Evolutionary conservation across 1,139 yeast genomes (phyloP).

Genomic region (Suhomyces wounanorum): DNA sequence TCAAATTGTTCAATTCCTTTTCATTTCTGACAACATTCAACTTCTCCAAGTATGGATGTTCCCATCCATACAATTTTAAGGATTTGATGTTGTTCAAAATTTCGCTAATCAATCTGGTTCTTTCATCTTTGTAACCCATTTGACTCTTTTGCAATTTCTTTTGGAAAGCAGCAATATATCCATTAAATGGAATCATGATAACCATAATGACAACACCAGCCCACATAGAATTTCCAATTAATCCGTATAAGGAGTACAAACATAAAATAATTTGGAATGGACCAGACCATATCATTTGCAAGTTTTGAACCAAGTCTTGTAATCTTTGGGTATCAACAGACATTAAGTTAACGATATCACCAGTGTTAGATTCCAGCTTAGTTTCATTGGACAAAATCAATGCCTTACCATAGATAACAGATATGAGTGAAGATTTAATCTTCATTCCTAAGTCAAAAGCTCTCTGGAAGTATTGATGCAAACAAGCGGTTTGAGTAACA

Average conservation of each 20-base stretch:
- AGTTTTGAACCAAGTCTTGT: constrained; percentile 85
- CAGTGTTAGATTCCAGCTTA: constrained; percentile 78
- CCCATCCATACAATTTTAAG: constrained; percentile 94
- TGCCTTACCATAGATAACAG: constrained; percentile 79
- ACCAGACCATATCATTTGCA: constrained; percentile 92
- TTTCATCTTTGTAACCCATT: constrained; percentile 49
- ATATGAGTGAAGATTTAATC: constrained; percentile 75
- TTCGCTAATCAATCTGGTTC: constrained; percentile 70
- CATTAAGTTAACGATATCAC: constrained; percentile 96
- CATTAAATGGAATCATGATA: constrained; percentile 83
- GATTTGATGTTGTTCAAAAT: constrained; percentile 90
- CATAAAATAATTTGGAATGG: constrained; percentile 90
- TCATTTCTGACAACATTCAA: constrained; percentile 83
- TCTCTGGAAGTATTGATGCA: constrained; percentile 92
- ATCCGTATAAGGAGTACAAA: constrained; percentile 68
- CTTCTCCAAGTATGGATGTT: constrained; percentile 73
- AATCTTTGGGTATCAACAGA: constrained; percentile 94
- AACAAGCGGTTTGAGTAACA: constrained; percentile 74
- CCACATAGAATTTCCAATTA: constrained; percentile 95
- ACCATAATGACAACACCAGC: constrained; percentile 87
- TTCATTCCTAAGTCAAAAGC: constrained; percentile 91
- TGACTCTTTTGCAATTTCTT: constrained; percentile 68
- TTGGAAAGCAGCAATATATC: constrained; percentile 70
- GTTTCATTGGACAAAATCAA: constrained; percentile 83
- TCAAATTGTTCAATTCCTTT: constrained; percentile 78